Evolutionary conservation across 1,284 basidiomycete genomes (phyloP).

Genomic region (Ustilago vetiveriae): DNA sequence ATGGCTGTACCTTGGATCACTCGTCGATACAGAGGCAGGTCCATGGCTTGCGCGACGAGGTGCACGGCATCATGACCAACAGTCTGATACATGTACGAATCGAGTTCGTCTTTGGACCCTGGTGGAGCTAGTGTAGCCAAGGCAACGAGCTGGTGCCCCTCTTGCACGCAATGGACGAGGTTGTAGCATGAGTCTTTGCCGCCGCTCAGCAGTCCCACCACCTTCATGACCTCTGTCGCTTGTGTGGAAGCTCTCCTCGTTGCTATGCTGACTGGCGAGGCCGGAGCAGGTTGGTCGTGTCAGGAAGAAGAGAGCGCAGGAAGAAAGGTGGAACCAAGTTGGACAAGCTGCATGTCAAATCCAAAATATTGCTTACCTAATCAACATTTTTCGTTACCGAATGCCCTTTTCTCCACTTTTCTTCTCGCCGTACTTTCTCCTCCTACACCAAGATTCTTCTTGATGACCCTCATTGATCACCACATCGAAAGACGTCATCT

Average conservation of each 20-base stretch:
- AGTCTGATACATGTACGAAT: slow-evolving; percentile 98
- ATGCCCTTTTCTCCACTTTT: slow-evolving; percentile 33
- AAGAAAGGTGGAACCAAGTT: background rate
- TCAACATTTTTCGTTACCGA: slow-evolving; percentile 8
- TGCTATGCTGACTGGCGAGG: no score
- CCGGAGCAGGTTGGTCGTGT: no score
- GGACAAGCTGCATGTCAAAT: background rate
- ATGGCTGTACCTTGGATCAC: slow-evolving; percentile 84
- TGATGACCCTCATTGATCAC: slow-evolving; percentile 1
- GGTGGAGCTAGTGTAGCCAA: slow-evolving; percentile 87
- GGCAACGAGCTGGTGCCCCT: slow-evolving; percentile 88
- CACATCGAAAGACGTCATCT: no score
- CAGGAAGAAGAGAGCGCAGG: no score
- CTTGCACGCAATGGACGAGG: slow-evolving; percentile 83
- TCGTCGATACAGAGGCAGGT: slow-evolving; percentile 83
- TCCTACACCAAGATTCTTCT: background rate
- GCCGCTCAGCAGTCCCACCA: slow-evolving; percentile 92
- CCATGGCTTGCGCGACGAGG: slow-evolving; percentile 83
- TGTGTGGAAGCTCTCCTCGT: no score
- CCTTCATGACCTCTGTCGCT: slow-evolving; percentile 79
- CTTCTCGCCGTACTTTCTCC: background rate
- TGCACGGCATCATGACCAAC: slow-evolving; percentile 95
- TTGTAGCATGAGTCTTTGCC: slow-evolving; percentile 99
- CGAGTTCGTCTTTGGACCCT: slow-evolving; percentile 90
- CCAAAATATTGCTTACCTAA: slow-evolving; percentile 16